phyloP scores from a whole-genome alignment of 1,139 yeast genomes.

The Pichia sp. region DNA sequence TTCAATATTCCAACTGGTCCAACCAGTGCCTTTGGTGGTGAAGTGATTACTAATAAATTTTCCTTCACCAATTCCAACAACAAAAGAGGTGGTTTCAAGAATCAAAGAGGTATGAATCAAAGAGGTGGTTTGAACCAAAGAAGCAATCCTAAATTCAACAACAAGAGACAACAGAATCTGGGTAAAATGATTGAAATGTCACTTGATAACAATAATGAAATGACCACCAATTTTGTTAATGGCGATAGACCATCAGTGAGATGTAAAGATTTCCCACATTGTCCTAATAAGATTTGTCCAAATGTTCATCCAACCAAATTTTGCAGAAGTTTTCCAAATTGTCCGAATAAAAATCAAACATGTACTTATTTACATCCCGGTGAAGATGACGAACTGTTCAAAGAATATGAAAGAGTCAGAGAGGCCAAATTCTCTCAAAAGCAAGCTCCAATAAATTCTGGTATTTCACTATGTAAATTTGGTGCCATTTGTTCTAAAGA shows the following conservation, averaged over 20 bases:
- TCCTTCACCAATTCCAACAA: not conserved
- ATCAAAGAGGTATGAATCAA: not conserved
- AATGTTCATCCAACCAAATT: slow-evolving; percentile 73
- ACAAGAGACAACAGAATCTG: slow-evolving; percentile 7
- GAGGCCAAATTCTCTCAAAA: slow-evolving; percentile 30
- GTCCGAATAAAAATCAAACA: slow-evolving; percentile 74
- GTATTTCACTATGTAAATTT: slow-evolving; percentile 62
- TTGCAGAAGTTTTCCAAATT: slow-evolving; percentile 72
- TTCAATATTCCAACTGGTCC: not conserved
- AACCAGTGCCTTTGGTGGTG: not conserved
- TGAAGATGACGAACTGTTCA: slow-evolving; percentile 67
- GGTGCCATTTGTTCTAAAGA: slow-evolving; percentile 70
- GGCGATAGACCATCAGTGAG: slow-evolving; percentile 44
- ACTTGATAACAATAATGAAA: slow-evolving; percentile 15
- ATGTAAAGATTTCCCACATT: slow-evolving; percentile 73
- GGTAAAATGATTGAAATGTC: slow-evolving; percentile 29
- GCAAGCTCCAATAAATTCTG: slow-evolving; percentile 24
- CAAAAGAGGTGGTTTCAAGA: slow-evolving; percentile 7
- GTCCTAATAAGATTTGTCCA: slow-evolving; percentile 58
- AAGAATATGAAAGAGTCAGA: slow-evolving; percentile 53
- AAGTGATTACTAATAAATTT: not conserved
- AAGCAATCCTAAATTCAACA: slow-evolving; percentile 1
- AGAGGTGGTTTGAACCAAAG: slow-evolving; percentile 4
- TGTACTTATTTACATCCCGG: slow-evolving; percentile 80
- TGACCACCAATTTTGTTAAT: slow-evolving; percentile 20